Base-by-base conservation (phyloP, 306 rosid species). In the Ziziphus jujuba region DNA sequence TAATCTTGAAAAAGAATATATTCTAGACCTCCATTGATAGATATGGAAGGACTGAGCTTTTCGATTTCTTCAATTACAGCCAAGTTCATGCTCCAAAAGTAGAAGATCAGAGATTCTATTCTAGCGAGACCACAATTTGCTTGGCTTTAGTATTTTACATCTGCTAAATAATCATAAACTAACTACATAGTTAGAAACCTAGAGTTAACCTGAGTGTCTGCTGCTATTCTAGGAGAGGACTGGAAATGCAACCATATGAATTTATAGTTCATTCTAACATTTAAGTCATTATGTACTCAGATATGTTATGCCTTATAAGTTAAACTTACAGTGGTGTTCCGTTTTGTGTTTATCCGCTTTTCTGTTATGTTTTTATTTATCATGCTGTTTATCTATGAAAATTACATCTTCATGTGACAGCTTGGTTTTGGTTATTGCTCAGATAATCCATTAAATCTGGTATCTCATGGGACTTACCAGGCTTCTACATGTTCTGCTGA, bases 401-500 rank as follows among this genome's bases (percentile, higher is more conserved):
- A 70, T 59, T 47, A 36, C 20, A 40, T 67, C 1, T 56, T 25
- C 19, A 17, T 61, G 11, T 19, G 40, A 40, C 51, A 14, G 33
- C 35, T 33, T 7, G 56, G 13, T 15, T 9, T 15, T 21, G 14
- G 33, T 28, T 20, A 31, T 38, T 40, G 7, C 31, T 9, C 49
- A 33, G 38, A n/a, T 1, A 10, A 73, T 22, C 2, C 20, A 36
- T 20, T 21, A 36, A 45, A 23, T 56, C 15, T 11, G 61, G 28
- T 50, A 16, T 44, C 6, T 21, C 38, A 33, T 12, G 34, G 43
- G 55, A 61, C 65, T 56, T n/a, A 7, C 52, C 33, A 33, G 54
- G 47, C 40, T 11, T n/a, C 52, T 24, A 23, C 22, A 9, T 24
- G 43, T 65, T 68, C 86, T 56, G 80, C 76, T 58, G 88, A 87